phyloP scores from a whole-genome alignment of 2,329 filamentous ascomycete species.

The Fusarium verrucosum region DNA sequence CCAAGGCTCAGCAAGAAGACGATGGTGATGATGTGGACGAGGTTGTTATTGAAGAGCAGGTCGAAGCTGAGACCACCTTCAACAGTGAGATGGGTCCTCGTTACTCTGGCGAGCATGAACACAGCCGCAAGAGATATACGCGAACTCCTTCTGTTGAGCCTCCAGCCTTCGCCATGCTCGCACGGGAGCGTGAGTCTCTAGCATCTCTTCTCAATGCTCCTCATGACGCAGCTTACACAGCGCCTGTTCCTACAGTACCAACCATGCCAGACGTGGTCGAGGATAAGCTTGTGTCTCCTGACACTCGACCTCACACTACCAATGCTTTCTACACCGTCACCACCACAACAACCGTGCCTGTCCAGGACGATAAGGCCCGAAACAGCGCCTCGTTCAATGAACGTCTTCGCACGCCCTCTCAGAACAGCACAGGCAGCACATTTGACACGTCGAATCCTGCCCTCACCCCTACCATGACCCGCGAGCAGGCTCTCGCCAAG shows the following conservation, averaged over 20 bases:
- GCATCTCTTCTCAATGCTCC: slow-evolving; percentile 69
- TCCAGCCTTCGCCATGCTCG: slow-evolving; percentile 64
- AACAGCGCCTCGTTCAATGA: slow-evolving; percentile 55
- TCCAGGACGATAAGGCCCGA: slow-evolving; percentile 56
- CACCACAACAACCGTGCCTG: slow-evolving; percentile 62
- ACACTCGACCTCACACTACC: slow-evolving; percentile 57
- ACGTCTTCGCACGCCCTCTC: slow-evolving; percentile 57
- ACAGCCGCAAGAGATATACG: slow-evolving; percentile 57
- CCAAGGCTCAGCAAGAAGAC: slow-evolving; percentile 19
- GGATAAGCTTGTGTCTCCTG: slow-evolving; percentile 34
- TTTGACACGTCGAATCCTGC: slow-evolving; percentile 68
- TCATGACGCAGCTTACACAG: slow-evolving; percentile 49
- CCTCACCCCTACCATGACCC: slow-evolving; percentile 71
- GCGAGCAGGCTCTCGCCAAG: slow-evolving; percentile 78
- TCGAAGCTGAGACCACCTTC: slow-evolving; percentile 34
- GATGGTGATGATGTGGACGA: slow-evolving; percentile 18
- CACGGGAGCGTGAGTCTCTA: slow-evolving; percentile 65
- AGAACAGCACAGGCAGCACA: slow-evolving; percentile 47
- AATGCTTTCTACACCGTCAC: slow-evolving; percentile 58
- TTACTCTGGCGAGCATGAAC: slow-evolving; percentile 48
- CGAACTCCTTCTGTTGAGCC: slow-evolving; percentile 71
- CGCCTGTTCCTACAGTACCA: slow-evolving; percentile 53
- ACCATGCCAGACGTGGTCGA: slow-evolving; percentile 44
- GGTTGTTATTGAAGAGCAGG: slow-evolving; percentile 20
- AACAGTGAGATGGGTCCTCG: slow-evolving; percentile 44